These are phyloP conservation scores for Camellia oleifera DNA, from an alignment of 179 eudicot genomes.

Conservation along the genomic window DNA sequence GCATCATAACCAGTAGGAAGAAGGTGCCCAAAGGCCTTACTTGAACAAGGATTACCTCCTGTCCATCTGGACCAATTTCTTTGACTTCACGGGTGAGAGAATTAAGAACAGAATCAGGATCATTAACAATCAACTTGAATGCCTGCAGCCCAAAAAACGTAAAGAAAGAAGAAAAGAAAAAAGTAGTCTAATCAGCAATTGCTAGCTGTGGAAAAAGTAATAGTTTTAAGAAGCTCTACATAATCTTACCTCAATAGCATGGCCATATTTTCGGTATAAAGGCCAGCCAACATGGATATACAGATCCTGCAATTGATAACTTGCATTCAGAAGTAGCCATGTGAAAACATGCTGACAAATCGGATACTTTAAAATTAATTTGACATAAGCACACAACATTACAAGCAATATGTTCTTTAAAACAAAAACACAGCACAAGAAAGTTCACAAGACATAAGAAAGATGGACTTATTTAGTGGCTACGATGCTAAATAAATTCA, in stretches of 20 bases:
- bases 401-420: no score
- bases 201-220: not conserved
- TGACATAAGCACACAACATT: no score
- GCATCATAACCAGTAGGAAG: not conserved
- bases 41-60: slow-evolving; percentile 51
- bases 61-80: slow-evolving; percentile 79
- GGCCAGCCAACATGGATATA: slow-evolving; percentile 92
- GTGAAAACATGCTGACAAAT: not conserved
- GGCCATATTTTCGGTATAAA: slow-evolving; percentile 79
- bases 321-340: not conserved
- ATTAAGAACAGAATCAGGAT: slow-evolving; percentile 83
- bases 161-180: not conserved
- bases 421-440: no score
- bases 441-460: no score
- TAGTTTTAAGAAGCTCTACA: not conserved
- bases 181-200: not conserved
- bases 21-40: not conserved
- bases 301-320: slow-evolving; percentile 51
- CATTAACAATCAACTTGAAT: slow-evolving; percentile 70
- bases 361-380: no score
- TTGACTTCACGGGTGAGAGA: slow-evolving; percentile 74
- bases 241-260: slow-evolving; percentile 77
- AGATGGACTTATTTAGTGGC: no score
- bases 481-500: no score
- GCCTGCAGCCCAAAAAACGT: slow-evolving; percentile 40